phyloP scores from a whole-genome alignment of 495 filamentous ascomycete species.

The Saxophila tyrrhenica region DNA sequence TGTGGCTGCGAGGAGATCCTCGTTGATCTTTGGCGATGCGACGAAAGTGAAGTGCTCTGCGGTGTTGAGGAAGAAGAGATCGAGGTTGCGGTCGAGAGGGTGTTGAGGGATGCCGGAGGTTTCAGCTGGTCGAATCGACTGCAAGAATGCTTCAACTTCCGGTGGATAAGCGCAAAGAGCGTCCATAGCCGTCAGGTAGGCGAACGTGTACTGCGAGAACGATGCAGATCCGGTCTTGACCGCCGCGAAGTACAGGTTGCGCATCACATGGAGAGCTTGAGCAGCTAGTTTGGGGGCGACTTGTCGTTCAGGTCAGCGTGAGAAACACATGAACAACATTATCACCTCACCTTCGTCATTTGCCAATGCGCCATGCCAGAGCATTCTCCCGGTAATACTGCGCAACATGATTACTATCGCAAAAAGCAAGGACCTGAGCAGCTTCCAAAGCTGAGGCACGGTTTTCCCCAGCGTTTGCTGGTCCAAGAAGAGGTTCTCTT shows the following conservation, averaged over 20 bases:
- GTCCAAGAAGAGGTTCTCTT: conserved; percentile 59
- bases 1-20: conserved; percentile 61
- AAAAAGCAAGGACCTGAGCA: conserved; percentile 72
- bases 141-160: conserved; percentile 59
- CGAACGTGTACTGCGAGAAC: conserved; percentile 75
- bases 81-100: conserved; percentile 65
- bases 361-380: conserved; percentile 44
- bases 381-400: conserved; percentile 56
- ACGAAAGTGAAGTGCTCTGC: conserved; percentile 74
- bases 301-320: conserved; percentile 8
- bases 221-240: conserved; percentile 60
- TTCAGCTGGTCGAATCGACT: conserved; percentile 47
- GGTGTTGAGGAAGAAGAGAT: conserved; percentile 86
- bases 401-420: conserved; percentile 64
- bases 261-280: conserved; percentile 66
- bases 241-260: conserved; percentile 80
- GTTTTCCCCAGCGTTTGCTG: conserved; percentile 58
- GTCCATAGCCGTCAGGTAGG: conserved; percentile 79
- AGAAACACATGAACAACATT: no score
- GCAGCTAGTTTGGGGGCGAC: conserved; percentile 61
- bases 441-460: conserved; percentile 66
- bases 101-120: conserved; percentile 61
- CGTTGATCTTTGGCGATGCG: conserved; percentile 51
- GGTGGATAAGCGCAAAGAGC: conserved; percentile 64
- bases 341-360: conserved; percentile 41